Evolutionary conservation across 169 alveolate genomes (phyloP), one percentile per base, ranked within the genome.

Genomic region (Plasmodium berghei): DNA sequence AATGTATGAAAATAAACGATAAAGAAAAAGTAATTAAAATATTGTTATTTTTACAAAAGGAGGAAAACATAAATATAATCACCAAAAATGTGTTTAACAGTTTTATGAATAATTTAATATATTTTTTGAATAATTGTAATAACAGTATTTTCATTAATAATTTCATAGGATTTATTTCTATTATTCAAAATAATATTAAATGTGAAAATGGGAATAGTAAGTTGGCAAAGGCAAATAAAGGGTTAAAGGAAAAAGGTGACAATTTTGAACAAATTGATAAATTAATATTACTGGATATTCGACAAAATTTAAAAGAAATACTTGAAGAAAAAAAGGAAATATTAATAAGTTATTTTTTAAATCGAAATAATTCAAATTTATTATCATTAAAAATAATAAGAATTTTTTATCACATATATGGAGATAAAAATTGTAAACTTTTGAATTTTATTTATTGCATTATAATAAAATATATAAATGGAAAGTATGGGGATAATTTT

Each of bases 321-420:
- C 16, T 83, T 20, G 42, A 55, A 26, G 54, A 83, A 5, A 66
- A 45, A 16, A 59, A 72, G 67, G 74, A 66, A 71, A 55, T 22
- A 26, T 18, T 83, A 24, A 66, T 83, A 48, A 34, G 22, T 67
- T 45, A 66, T 34, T 83, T 83, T 67, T 46, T 83, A 67, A 24
- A 54, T 24, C 16, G 34, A 83, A 83, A 67, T 54, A 83, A 72
- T 66, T 26, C 52, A 9, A 42, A 55, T 28, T 67, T 66, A 34
- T 26, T 55, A 5, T 67, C 90, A 10, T 83, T 83, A 34, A 83
- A 83, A 10, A 52, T 83, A 52, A 67, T 83, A 22, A 20, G 34
- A 66, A 83, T 54, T 55, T 61, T 83, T 28, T 83, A 83, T 83
- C 56, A 67, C 28, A 16, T 83, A 58, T 83, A 26, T 64, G 66